These are phyloP conservation scores for Tuber magnatum DNA, from an alignment of 495 filamentous ascomycete species.

Conservation along the genomic window DNA sequence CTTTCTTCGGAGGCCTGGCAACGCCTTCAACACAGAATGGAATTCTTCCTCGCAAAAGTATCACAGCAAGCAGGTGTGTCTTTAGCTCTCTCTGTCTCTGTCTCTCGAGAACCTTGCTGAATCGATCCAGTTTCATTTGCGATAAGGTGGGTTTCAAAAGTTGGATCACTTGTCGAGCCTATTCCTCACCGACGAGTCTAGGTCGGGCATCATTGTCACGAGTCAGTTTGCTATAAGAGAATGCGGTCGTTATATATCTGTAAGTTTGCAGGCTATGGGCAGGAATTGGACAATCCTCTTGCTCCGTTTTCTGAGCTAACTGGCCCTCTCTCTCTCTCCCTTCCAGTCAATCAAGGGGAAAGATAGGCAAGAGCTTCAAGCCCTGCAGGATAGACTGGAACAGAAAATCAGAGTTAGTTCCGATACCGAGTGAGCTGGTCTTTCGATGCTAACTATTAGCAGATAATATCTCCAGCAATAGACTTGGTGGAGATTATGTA, in stretches of 20 bases:
- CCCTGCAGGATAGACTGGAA: constrained; percentile 66
- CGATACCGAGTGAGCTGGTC: background rate
- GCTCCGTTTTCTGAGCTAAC: background rate
- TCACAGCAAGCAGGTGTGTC: constrained; percentile 26
- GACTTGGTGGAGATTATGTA: constrained; percentile 91
- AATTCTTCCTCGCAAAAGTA: constrained; percentile 38
- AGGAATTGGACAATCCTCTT: constrained; percentile 20
- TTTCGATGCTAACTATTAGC: constrained; percentile 8
- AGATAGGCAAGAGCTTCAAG: constrained; percentile 60
- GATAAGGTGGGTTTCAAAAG: background rate
- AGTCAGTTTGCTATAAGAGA: constrained; percentile 78
- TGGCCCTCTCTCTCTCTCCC: background rate
- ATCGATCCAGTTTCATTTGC: background rate
- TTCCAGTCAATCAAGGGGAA: constrained; percentile 60
- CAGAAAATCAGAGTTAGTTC: constrained; percentile 70
- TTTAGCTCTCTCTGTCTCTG: background rate
- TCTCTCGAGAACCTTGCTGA: background rate
- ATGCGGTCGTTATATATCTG: constrained; percentile 71
- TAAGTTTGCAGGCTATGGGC: constrained; percentile 39
- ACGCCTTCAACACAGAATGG: constrained; percentile 23
- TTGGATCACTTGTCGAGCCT: background rate
- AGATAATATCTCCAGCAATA: constrained; percentile 88
- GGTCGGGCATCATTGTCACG: constrained; percentile 83
- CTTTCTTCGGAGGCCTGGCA: background rate
- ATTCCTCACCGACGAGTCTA: constrained; percentile 37